Evolutionary conservation across 2,329 filamentous ascomycete genomes (phyloP).

Genomic region (Botryotinia convoluta): DNA sequence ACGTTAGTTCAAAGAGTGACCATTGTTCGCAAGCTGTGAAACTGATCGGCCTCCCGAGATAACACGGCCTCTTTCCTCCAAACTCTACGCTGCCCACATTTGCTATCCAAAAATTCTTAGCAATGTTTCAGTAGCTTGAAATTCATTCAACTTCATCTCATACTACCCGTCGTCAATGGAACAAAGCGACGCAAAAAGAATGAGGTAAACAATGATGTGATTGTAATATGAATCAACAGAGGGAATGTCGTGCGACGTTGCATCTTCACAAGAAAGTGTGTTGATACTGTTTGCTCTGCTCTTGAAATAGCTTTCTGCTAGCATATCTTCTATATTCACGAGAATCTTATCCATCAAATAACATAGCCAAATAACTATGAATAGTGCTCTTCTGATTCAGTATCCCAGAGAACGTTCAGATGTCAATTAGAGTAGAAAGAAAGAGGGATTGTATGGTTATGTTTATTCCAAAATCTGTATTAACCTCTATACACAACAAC

Average conservation of each 20-base stretch:
- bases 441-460: accelerated
- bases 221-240: background rate
- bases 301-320: background rate
- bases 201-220: background rate
- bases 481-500: background rate
- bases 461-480: background rate
- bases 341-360: background rate
- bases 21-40: background rate
- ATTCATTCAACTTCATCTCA: background rate
- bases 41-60: no score
- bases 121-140: background rate
- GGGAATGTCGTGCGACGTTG: background rate
- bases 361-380: background rate
- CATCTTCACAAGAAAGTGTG: background rate
- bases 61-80: background rate
- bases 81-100: background rate
- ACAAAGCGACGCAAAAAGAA: accelerated
- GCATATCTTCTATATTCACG: background rate
- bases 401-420: accelerated
- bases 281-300: background rate
- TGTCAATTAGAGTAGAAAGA: background rate
- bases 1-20: background rate
- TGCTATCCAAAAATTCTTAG: background rate
- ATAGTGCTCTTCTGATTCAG: background rate
- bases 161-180: background rate